These are phyloP conservation scores for Aspergillus fumigatus DNA, from an alignment of 2,329 filamentous ascomycete species.

Conservation along the genomic window DNA sequence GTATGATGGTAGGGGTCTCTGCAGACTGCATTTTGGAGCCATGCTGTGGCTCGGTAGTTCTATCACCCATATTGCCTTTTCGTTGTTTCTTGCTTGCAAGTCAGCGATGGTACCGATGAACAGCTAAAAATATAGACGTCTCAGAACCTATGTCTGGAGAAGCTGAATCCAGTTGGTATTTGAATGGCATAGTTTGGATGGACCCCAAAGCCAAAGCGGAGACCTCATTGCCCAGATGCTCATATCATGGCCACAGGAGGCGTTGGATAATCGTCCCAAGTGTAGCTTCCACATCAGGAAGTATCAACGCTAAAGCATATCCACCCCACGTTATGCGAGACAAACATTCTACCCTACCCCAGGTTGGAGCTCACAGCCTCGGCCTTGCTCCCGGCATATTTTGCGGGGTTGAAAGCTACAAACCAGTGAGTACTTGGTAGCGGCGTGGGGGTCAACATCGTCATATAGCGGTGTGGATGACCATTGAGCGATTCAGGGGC, in stretches of 20 bases:
- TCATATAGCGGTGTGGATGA: background rate
- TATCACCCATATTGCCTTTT: background rate
- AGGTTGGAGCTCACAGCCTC: background rate
- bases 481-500: background rate
- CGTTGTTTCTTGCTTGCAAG: background rate
- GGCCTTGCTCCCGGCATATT: background rate
- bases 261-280: background rate
- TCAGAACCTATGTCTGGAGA: background rate
- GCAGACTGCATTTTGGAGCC: slow-evolving; percentile 19
- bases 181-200: background rate
- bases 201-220: background rate
- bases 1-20: slow-evolving; percentile 21
- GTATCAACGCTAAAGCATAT: background rate
- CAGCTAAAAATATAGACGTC: background rate
- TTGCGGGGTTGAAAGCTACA: background rate
- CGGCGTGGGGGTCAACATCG: background rate
- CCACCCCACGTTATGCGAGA: background rate
- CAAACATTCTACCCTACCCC: background rate
- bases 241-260: background rate
- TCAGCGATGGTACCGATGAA: background rate
- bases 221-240: background rate
- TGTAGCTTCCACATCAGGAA: background rate
- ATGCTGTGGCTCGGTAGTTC: background rate
- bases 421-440: background rate
- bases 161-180: background rate